Evolutionary conservation across 305 asterid species (phyloP).

Genomic region (Coffea humblotiana): DNA sequence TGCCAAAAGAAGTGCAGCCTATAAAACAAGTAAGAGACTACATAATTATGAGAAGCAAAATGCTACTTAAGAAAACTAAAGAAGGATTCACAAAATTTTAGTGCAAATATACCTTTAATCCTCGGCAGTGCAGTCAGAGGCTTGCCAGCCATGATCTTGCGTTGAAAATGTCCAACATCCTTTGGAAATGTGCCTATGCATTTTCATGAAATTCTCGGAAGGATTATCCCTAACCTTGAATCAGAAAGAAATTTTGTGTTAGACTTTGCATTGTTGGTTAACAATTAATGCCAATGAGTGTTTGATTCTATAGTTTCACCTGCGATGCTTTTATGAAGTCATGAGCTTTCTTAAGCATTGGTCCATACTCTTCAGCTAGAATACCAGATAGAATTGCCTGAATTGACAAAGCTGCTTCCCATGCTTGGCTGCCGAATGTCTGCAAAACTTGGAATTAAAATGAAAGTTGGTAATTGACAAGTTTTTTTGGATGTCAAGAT

Average conservation of each 20-base stretch:
- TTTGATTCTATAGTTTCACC: conserved; percentile 25
- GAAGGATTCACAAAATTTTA: background rate
- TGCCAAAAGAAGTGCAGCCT: conserved; percentile 5
- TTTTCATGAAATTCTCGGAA: conserved; percentile 32
- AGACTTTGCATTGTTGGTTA: background rate
- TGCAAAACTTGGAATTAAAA: conserved; percentile 4
- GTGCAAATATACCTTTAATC: conserved; percentile 39
- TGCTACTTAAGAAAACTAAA: background rate
- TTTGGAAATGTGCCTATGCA: conserved; percentile 54
- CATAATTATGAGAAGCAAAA: background rate
- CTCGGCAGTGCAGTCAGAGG: conserved; percentile 68
- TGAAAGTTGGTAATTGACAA: background rate
- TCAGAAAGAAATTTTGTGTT: background rate
- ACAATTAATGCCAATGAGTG: background rate
- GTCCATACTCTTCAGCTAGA: conserved; percentile 35
- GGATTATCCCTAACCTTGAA: conserved; percentile 38
- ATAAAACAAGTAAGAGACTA: background rate
- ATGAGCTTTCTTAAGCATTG: conserved; percentile 48
- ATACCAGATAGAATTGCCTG: conserved; percentile 49
- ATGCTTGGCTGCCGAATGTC: conserved; percentile 57
- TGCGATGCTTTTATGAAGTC: conserved; percentile 59
- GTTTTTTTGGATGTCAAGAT: background rate
- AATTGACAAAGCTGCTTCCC: conserved; percentile 57
- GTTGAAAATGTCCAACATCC: conserved; percentile 58
- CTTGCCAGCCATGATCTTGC: conserved; percentile 68